Conservation (phyloP, 345 rosid genomes). For the Limnanthes douglasii region DNA sequence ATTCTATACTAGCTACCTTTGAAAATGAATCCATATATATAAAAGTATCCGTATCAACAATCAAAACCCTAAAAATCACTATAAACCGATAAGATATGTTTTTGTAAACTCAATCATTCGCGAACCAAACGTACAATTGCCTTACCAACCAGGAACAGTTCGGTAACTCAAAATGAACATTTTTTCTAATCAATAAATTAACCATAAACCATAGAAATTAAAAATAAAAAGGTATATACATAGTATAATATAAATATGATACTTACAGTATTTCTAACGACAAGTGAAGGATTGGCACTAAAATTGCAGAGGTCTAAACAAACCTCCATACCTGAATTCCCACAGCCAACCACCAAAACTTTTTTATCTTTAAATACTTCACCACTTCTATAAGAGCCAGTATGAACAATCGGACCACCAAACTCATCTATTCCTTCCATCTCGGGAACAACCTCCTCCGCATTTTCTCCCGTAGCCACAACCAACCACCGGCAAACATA, state of each 20-base stretch:
- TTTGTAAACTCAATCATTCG: no score
- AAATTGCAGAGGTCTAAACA: conserved; percentile 74
- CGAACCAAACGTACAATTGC: no score
- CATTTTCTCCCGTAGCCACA: conserved; percentile 81
- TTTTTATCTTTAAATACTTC: conserved; percentile 27
- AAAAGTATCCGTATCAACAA: no score
- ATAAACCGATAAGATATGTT: no score
- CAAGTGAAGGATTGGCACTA: conserved; percentile 47
- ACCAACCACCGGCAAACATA: conserved; percentile 52
- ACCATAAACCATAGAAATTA: no score
- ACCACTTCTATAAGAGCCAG: conserved; percentile 44
- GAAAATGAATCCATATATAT: no score
- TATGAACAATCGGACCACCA: conserved; percentile 38
- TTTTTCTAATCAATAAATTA: no score
- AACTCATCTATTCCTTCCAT: conserved; percentile 47
- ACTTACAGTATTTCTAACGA: conserved; percentile 76
- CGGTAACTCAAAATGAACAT: no score
- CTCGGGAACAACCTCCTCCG: conserved; percentile 41
- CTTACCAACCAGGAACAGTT: no score
- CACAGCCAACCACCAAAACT: conserved; percentile 86
- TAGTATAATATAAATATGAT: not conserved
- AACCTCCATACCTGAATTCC: conserved; percentile 93
- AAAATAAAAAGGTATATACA: not conserved
- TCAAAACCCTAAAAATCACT: no score
- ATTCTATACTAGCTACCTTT: no score